Conservation (phyloP, 768 basidiomycete genomes). For the Hygrocybe coccinea region DNA sequence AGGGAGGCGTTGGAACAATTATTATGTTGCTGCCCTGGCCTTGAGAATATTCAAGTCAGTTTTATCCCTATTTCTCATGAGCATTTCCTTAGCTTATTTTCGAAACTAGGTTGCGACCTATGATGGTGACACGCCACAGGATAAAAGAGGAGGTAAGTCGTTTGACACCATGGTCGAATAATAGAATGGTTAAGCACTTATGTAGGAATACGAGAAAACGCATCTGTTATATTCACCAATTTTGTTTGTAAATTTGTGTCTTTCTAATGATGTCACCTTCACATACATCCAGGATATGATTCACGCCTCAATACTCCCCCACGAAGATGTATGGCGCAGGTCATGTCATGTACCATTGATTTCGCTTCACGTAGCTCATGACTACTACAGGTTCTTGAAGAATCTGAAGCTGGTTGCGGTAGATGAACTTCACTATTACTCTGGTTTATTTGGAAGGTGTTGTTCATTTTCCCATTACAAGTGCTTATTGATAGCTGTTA, state of each 20-base stretch:
- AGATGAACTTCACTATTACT: conserved; percentile 86
- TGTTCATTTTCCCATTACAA: not conserved
- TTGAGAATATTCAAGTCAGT: conserved; percentile 54
- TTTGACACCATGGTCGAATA: not conserved
- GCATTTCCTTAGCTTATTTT: not conserved
- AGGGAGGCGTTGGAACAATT: conserved; percentile 64
- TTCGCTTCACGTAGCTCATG: conserved; percentile 3
- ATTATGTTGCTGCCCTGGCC: conserved; percentile 51
- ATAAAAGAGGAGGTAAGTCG: conserved; percentile 51
- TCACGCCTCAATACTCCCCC: conserved; percentile 78
- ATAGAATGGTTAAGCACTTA: not conserved
- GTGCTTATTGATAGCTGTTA: not conserved
- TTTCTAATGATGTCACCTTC: conserved; percentile 6
- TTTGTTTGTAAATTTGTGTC: conserved; percentile 47
- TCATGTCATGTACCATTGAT: conserved; percentile 21
- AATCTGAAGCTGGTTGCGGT: conserved; percentile 74
- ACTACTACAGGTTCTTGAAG: conserved; percentile 56
- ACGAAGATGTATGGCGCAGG: conserved; percentile 82
- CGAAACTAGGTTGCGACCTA: conserved; percentile 61
- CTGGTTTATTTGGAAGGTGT: conserved; percentile 74
- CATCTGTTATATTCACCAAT: conserved; percentile 84
- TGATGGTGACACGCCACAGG: conserved; percentile 82
- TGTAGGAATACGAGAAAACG: conserved; percentile 62
- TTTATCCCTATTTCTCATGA: not conserved
- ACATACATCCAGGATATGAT: conserved; percentile 61